These are phyloP conservation scores for Gleditsia sinensis DNA, from an alignment of 306 rosid species.

Conservation along the genomic window DNA sequence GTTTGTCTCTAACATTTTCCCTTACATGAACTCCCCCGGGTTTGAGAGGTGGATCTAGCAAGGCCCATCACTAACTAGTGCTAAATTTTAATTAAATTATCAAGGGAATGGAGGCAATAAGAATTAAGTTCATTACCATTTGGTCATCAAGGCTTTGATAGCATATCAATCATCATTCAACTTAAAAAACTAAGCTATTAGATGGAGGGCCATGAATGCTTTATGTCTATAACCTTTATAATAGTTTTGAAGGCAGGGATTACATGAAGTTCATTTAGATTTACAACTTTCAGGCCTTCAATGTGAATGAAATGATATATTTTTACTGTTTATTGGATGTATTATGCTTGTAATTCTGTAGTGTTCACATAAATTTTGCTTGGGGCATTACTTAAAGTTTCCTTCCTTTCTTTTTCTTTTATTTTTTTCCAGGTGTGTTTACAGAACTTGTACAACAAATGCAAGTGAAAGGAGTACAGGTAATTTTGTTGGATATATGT, in stretches of 20 bases:
- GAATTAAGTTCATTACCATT: background rate
- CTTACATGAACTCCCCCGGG: background rate
- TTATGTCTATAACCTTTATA: background rate
- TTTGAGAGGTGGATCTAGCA: background rate
- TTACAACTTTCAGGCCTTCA: background rate
- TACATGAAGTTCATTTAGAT: background rate
- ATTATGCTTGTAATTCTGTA: background rate
- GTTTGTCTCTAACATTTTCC: background rate
- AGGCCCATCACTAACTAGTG: background rate
- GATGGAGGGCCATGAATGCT: background rate
- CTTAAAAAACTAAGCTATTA: background rate
- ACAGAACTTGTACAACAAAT: conserved; percentile 98
- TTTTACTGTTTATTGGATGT: background rate
- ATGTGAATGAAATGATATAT: background rate
- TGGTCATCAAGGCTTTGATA: background rate
- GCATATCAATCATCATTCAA: background rate
- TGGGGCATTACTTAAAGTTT: conserved; percentile 24
- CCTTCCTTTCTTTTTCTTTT: conserved; percentile 28
- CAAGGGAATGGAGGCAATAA: background rate
- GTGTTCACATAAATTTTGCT: conserved; percentile 2
- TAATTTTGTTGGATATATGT: conserved; percentile 33
- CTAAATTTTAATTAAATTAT: background rate
- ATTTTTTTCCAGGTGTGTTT: conserved; percentile 72
- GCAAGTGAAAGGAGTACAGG: conserved; percentile 99
- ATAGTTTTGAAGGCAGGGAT: background rate